Evolutionary conservation across 2,329 filamentous ascomycete genomes (phyloP), one percentile per base, ranked within the genome.

Genomic region (Colletotrichum kahawae): DNA sequence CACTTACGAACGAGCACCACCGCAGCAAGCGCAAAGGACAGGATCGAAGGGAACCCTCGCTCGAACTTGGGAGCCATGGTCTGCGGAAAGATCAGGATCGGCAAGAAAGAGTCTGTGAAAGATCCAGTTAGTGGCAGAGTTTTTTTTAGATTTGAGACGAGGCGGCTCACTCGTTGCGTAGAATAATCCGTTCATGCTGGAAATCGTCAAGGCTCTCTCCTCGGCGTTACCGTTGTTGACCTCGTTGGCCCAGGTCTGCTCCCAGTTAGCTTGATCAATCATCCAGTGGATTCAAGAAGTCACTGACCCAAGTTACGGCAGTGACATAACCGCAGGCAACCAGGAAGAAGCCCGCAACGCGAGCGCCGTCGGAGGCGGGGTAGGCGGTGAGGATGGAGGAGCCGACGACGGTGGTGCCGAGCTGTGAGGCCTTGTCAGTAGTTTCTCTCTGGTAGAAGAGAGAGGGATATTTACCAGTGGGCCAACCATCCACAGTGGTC

Each of bases 211-310:
- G 12, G 82, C 82, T 16, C 82, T 75, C 65, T 83, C 81, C 66
- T 83, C 81, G 3, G 80, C 81, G 60, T 83, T 78, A 4, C 78
- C 80, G 4, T 79, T 79, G 34, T 81, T 82, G 29, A 82, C 77
- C 64, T 83, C 82, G 48, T 82, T 82, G 4, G 80, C 82, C 82
- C 82, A 83, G 3, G 82, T 81, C 63, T 81, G 79, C 54, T 78
- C 48, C 56, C 14, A 63, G 24, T 64, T 8, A 71, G 69, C 7
- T 16, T 1, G 0, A 9, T 1, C 5, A 3, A 33, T 10, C 1
- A 27, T 6, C 5, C 6, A 16, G 9, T 14, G 10, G 62, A 4
- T 7, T 1, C 3, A 16, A 8, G 12, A 7, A 5, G 2, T 16
- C 1, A 36, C 70, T 36, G 14, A 72, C 70, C 54, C 70, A 72